Base-by-base conservation (phyloP, 2,329 filamentous ascomycete species). In the Dryadomyces quercus-mongolicae region DNA sequence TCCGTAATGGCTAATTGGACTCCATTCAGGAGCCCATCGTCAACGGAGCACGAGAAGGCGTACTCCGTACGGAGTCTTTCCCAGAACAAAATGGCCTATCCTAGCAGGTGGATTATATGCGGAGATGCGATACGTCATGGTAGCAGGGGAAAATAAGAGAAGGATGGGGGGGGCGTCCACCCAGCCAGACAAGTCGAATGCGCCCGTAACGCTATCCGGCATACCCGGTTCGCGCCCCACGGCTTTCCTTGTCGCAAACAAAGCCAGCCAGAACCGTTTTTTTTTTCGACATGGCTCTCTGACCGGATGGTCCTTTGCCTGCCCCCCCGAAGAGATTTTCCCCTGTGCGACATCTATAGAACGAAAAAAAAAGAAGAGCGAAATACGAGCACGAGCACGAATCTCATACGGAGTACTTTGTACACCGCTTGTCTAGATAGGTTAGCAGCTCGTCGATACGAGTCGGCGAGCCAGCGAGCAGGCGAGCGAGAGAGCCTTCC, bases 71-170 rank as follows among this genome's bases (percentile, higher is more conserved):
- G 25, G 25, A 31, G 25, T 31, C 25, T 31, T 31, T 31, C 25
- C 25, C 25, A 31, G 25, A 31, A 31, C 25, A 31, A 31, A 40
- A 13, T 13, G 36, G 15, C 10, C 36, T 16, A 40, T 40, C 36
- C 36, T 40, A 40, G 15, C 10, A 40, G 36, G 36, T 40, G 36
- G 36, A 16, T 22, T 50, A 12, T 47, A 9, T 5, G 48, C 48
- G 48, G 48, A 50, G 36, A 40, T 40, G 36, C 36, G 48, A 51
- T 51, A 51, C 49, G 49, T 51, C 49, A 51, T 50, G 48, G 36
- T 20, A 22, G 36, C 48, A 42, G 21, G 49, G 49, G 49, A 20
- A 44, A 51, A 18, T 25, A 51, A 9, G 42, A 20, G n/a, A 44
- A 25, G 22, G 38, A 34, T 21, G 2, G 38, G 49, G 49, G 31